Evolutionary conservation across 2,329 filamentous ascomycete genomes (phyloP).

Genomic region (Biscogniauxia sp.): DNA sequence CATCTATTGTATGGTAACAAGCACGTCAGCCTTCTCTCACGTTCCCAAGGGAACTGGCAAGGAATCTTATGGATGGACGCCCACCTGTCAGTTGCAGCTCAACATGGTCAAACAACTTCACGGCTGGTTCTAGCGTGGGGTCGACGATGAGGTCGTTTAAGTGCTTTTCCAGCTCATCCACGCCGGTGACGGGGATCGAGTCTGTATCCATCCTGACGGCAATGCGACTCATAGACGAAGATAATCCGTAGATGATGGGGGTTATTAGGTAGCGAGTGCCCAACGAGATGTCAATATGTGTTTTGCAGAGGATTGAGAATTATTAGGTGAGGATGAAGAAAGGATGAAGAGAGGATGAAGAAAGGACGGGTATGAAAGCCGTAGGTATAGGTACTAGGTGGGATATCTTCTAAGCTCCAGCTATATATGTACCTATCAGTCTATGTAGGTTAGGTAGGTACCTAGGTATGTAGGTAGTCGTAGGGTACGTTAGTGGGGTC

Average conservation of each 20-base stretch:
- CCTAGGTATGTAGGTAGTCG: too few relatives aligned
- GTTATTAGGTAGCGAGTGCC: not conserved
- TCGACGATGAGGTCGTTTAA: conserved; percentile 48
- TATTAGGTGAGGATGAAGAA: too few relatives aligned
- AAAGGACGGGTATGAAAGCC: too few relatives aligned
- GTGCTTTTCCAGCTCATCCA: conserved; percentile 54
- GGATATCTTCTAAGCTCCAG: too few relatives aligned
- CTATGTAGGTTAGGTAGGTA: too few relatives aligned
- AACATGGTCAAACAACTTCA: conserved; percentile 56
- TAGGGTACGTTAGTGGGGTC: too few relatives aligned
- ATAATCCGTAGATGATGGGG: not conserved
- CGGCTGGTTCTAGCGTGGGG: conserved; percentile 41
- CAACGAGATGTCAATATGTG: too few relatives aligned
- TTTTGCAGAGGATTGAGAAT: too few relatives aligned
- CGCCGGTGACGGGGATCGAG: conserved; percentile 46
- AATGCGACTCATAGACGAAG: conserved; percentile 28
- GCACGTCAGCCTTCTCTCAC: not conserved
- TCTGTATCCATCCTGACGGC: conserved; percentile 41
- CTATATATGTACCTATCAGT: too few relatives aligned
- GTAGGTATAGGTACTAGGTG: too few relatives aligned
- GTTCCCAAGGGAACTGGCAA: not conserved
- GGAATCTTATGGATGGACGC: conserved; percentile 3
- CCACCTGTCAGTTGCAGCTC: conserved; percentile 57
- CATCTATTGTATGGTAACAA: conserved; percentile 41
- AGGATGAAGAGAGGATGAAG: too few relatives aligned